These are phyloP conservation scores for Rhynchosporium graminicola DNA, from an alignment of 2,329 filamentous ascomycete species.

Conservation along the genomic window DNA sequence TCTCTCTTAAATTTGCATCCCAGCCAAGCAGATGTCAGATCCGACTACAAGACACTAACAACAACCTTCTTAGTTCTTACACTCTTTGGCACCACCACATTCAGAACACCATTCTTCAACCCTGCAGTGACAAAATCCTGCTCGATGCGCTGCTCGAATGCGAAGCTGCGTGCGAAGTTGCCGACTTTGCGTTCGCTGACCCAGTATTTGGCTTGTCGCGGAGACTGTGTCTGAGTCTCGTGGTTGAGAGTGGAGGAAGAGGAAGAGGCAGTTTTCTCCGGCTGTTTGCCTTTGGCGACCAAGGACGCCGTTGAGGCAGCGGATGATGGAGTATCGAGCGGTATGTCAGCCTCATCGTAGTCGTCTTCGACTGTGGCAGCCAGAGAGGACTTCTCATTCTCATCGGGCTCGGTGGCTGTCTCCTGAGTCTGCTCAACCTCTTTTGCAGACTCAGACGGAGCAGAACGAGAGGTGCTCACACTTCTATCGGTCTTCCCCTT, in stretches of 20 bases:
- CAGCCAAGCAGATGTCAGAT: background rate
- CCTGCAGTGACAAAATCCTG: constrained; percentile 60
- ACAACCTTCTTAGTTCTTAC: constrained; percentile 58
- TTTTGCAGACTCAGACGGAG: constrained; percentile 51
- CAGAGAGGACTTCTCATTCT: constrained; percentile 36
- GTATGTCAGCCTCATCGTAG: constrained; percentile 33
- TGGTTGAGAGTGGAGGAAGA: constrained; percentile 40
- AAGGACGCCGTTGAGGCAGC: constrained; percentile 39
- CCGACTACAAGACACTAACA: constrained; percentile 40
- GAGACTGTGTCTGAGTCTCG: too few species aligned
- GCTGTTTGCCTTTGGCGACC: constrained; percentile 39
- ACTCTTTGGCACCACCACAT: constrained; percentile 64
- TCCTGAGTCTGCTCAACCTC: constrained; percentile 50
- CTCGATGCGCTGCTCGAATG: constrained; percentile 64
- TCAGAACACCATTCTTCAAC: constrained; percentile 66
- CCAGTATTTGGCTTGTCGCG: constrained; percentile 64
- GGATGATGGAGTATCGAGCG: constrained; percentile 27
- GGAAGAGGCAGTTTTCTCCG: constrained; percentile 41
- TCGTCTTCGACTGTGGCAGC: constrained; percentile 34
- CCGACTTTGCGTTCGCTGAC: constrained; percentile 64
- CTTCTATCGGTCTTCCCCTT: constrained; percentile 51
- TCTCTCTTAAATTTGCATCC: too few species aligned
- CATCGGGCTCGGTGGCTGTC: constrained; percentile 32
- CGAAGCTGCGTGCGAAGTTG: constrained; percentile 67
- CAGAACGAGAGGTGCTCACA: constrained; percentile 53